These are phyloP conservation scores for Acanthamoeba royreba DNA, from an alignment of 208 protist genomes.

Conservation along the genomic window DNA sequence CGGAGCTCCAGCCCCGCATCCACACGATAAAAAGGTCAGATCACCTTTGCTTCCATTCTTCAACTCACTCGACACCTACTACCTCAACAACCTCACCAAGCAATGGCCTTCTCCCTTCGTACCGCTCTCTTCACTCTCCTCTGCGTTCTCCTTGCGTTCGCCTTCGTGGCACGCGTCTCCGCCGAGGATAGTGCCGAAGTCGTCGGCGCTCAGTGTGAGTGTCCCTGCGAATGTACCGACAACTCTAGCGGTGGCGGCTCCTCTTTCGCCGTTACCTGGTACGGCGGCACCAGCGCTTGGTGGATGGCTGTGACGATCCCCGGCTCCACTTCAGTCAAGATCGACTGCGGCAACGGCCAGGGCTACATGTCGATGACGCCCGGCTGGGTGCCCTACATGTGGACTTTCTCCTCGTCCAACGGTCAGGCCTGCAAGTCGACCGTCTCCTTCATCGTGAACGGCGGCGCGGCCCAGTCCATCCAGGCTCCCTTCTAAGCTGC, in stretches of 20 bases:
- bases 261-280: background rate
- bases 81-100: background rate
- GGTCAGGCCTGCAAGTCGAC: background rate
- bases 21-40: no score
- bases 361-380: background rate
- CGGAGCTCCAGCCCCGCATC: no score
- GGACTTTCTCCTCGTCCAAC: conserved; percentile 14
- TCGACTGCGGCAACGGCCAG: conserved; percentile 29
- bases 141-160: background rate
- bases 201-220: background rate
- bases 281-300: conserved; percentile 5
- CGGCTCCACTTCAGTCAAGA: background rate
- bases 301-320: conserved; percentile 30
- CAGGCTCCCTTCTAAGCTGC: background rate
- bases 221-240: background rate
- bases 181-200: no score
- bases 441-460: conserved; percentile 16
- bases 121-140: background rate
- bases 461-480: background rate
- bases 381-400: conserved; percentile 12
- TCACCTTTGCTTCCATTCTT: no score
- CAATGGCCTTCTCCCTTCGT: background rate
- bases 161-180: no score
- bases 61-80: background rate
- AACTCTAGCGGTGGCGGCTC: background rate